Percentiles rank a stretch among this genome's conserved stretches.
phyloP scores from a whole-genome alignment of 2,329 filamentous ascomycete species.

The Penicillium corylophilum region DNA sequence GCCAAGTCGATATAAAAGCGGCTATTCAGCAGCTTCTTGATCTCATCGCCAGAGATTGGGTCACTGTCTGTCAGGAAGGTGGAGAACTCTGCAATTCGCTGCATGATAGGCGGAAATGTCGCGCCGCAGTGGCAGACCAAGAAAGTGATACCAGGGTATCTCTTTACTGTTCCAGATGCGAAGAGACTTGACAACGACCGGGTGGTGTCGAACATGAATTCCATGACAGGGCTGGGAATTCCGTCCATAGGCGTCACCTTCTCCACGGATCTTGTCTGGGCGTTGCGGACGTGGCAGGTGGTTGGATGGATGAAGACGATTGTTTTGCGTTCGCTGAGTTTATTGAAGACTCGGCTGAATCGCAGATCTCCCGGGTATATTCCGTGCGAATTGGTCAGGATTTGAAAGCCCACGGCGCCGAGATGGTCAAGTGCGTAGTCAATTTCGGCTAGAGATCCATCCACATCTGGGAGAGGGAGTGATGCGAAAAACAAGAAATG shows the following conservation, averaged over 20 bases:
- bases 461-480: constrained; percentile 53
- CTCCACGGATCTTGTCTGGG: constrained; percentile 1
- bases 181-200: constrained; percentile 27
- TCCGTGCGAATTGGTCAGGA: constrained; percentile 56
- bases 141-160: constrained; percentile 25
- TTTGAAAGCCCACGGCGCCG: constrained; percentile 52
- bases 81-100: constrained; percentile 23
- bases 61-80: constrained; percentile 1
- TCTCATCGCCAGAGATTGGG: constrained; percentile 7
- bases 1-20: constrained; percentile 56
- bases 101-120: constrained; percentile 31
- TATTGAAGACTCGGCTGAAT: constrained; percentile 50
- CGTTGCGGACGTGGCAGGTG: constrained; percentile 21
- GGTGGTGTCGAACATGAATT: constrained; percentile 30
- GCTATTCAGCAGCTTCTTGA: constrained; percentile 19
- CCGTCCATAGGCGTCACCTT: constrained; percentile 14
- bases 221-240: constrained; percentile 24
- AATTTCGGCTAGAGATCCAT: constrained; percentile 51
- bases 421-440: constrained; percentile 41
- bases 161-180: constrained; percentile 18
- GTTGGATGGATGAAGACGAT: constrained; percentile 58
- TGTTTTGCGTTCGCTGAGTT: constrained; percentile 48
- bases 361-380: constrained; percentile 51
- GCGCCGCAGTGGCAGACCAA: constrained; percentile 27
- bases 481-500: constrained; percentile 56